A percentile compares a stretch with the other conserved stretches of the same genome.
phyloP scores from a whole-genome alignment of 2,329 filamentous ascomycete genomes.

The Chrysoporthe austroafricana region DNA sequence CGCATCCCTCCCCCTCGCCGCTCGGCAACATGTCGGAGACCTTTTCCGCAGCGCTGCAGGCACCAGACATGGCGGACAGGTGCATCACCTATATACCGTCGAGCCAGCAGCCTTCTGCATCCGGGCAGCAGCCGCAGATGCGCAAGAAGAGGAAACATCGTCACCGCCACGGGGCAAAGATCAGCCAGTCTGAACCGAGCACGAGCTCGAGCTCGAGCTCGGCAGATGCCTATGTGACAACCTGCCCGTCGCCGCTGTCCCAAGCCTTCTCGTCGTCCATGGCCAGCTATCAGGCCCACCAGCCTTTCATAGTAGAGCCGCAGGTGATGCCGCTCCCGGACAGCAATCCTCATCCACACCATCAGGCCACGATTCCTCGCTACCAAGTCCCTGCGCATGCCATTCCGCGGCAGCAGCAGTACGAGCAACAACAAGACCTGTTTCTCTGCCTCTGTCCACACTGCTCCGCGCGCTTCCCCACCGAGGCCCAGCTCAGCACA shows the following conservation, averaged over 20 bases:
- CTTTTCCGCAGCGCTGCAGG: constrained; percentile 15
- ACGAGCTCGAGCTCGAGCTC: not conserved
- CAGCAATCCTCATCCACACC: not conserved
- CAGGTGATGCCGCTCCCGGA: not conserved
- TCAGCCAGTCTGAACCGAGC: not conserved
- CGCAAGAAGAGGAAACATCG: not conserved
- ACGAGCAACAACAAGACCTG: constrained; percentile 1
- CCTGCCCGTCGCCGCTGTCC: not conserved
- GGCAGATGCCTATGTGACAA: not conserved
- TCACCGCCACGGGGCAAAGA: not conserved
- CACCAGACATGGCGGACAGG: constrained; percentile 6
- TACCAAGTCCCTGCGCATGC: not conserved
- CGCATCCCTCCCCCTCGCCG: not conserved
- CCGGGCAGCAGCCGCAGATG: not conserved
- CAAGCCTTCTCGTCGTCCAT: not conserved
- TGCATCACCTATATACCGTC: not conserved
- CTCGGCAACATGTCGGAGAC: constrained; percentile 21
- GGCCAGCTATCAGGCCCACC: not conserved
- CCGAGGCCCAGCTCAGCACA: constrained; percentile 15
- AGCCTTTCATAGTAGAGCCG: not conserved
- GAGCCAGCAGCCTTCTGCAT: not conserved
- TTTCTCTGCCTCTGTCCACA: constrained; percentile 22
- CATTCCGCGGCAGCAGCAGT: not conserved
- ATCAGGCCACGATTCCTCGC: not conserved
- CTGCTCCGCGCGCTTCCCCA: constrained; percentile 22